Evolutionary conservation across 1,139 yeast species (phyloP), one percentile per base, ranked within the genome.

Genomic region (Yamadazyma epiphylla): DNA sequence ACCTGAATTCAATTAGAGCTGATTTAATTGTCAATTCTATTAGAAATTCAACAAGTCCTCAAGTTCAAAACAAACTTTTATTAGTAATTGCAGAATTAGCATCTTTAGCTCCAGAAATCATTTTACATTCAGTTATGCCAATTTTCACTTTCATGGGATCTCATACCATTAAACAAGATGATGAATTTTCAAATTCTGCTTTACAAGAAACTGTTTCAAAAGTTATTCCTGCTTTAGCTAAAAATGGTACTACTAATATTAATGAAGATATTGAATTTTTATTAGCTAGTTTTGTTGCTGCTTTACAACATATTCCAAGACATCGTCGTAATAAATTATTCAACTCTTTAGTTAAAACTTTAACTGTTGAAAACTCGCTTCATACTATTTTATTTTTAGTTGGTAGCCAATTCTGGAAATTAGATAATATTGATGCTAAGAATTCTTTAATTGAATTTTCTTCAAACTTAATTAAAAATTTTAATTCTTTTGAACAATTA

Each of bases 141-240:
- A 89, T 91, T 32, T 91, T 91, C 64, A 94, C 98, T 0, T 94
- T 91, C 49, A 91, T 91, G 98, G 99, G 99, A 35, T 95, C 97
- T 19, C 95, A 88, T 49, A 88, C 97, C 9, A 77, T 94, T 30
- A 81, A 96, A 51, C 96, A 91, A 61, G 98, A 91, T 56, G 97
- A 91, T 54, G 96, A 88, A 49, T 89, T 86, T 53, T 86, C 96
- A 2, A 84, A 84, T 26, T 83, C 85, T 42, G 96, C 91, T 23
- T 87, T 94, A 40, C 95, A 88, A 49, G 94, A 87, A 53, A 91
- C 99, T 3, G 83, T 91, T 31, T 68, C 85, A 11, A 81, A 85
- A 46, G 96, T 91, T 29, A 80, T 91, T 27, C 98, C 98, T 4
- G 96, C 97, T 0, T 70, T 91, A 40, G 78, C 94, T 7, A 67